Evolutionary conservation across 2,329 filamentous ascomycete species (phyloP), one percentile per base, ranked within the genome.

Genomic region (Drechslera avenae): DNA sequence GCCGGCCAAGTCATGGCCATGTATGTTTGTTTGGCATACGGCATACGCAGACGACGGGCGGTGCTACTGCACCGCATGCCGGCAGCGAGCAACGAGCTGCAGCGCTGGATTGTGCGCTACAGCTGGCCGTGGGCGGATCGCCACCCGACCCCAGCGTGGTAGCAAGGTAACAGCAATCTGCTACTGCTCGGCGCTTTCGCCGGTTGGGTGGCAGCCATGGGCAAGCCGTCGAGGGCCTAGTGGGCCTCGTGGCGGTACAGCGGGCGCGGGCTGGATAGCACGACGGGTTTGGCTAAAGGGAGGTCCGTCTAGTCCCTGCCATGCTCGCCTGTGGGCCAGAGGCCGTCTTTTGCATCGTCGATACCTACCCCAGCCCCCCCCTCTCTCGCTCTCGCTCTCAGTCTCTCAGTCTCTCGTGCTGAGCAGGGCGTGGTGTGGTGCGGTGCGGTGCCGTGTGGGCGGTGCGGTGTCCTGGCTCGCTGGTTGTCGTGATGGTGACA

Each of bases 201-300:
- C 56, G 63, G 62, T 62, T 66, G 59, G 60, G 54, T 51, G 52
- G 45, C 48, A 54, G 57, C 42, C 48, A 46, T 42, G 37, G 49
- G 52, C 42, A 46, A 54, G 57, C 42, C 48, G 49, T 42, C 32
- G 49, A 52, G 60, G 40, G 49, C 48, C 12, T 42, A 39, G 51
- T 39, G 47, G 57, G 46, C 64, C 63, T 66, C 63, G 64, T 66
- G 64, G 65, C 63, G 63, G 60, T 51, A 55, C 60, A 59, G 56
- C 60, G 58, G 58, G 52, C 59, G 58, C 59, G 58, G 58, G 58
- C 59, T 54, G 55, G 39, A 19, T 39, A 37, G 28, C 32, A 53
- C 39, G 21, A 51, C 54, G 46, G 53, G 52, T 62, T 54, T 53
- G 62, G 56, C 60, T 55, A 63, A 57, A 54, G 45, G 52, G 54